These are phyloP conservation scores for Ceratobasidium sp. DNA, from an alignment of 1,284 basidiomycete species.

Conservation along the genomic window DNA sequence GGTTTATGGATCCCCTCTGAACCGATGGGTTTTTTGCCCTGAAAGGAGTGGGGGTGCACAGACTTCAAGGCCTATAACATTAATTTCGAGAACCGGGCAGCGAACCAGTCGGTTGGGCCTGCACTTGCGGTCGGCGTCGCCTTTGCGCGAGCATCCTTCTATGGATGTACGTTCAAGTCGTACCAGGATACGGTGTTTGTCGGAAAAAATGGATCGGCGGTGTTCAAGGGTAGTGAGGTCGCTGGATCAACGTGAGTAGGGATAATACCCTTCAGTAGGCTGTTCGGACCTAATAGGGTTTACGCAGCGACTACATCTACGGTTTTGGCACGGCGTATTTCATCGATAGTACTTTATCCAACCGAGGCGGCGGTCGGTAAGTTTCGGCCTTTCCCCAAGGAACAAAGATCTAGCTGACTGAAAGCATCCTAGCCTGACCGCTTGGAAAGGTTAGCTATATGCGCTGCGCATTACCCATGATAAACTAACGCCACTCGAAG, in stretches of 20 bases:
- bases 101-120: constrained; percentile 48
- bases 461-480: neutral
- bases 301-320: constrained; percentile 59
- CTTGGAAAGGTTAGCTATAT: constrained; percentile 55
- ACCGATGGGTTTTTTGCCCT: too few relatives aligned
- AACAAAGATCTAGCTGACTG: neutral
- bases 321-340: constrained; percentile 68
- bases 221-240: constrained; percentile 69
- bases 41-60: constrained; percentile 45
- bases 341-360: constrained; percentile 63
- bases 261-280: constrained; percentile 7
- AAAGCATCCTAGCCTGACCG: constrained; percentile 63
- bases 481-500: neutral
- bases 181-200: constrained; percentile 77
- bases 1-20: too few relatives aligned
- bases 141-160: constrained; percentile 64
- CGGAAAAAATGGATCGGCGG: constrained; percentile 68
- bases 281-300: constrained; percentile 46
- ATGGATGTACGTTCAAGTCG: constrained; percentile 70
- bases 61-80: constrained; percentile 76
- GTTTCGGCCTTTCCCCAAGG: constrained; percentile 64
- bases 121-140: constrained; percentile 50
- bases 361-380: constrained; percentile 70
- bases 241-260: constrained; percentile 69
- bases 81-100: constrained; percentile 70